phyloP scores from a whole-genome alignment of 805 yeast genomes.

The Pichia pseudocactophila region DNA sequence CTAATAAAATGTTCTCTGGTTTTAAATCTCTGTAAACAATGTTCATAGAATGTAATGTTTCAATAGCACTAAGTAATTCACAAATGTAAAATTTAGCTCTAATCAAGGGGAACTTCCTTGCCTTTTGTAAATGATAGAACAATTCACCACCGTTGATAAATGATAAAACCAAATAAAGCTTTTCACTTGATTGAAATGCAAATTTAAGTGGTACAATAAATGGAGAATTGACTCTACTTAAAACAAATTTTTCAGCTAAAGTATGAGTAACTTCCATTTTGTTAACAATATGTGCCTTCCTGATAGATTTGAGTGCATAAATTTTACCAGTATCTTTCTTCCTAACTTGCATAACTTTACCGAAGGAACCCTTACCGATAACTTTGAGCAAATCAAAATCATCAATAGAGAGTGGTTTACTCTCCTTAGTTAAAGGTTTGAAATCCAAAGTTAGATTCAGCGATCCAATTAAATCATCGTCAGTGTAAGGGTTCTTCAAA shows the following conservation, averaged over 20 bases:
- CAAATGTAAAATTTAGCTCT: slow-evolving; percentile 92
- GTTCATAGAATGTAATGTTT: slow-evolving; percentile 81
- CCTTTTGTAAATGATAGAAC: slow-evolving; percentile 87
- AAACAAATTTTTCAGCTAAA: slow-evolving; percentile 88
- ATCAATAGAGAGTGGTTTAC: slow-evolving; percentile 65
- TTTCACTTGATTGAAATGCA: slow-evolving; percentile 95
- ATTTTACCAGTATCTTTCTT: slow-evolving; percentile 92
- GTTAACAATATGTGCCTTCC: slow-evolving; percentile 91
- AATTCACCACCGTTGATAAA: slow-evolving; percentile 96
- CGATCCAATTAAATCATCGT: slow-evolving; percentile 24
- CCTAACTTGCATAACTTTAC: slow-evolving; percentile 97
- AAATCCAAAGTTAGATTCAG: slow-evolving; percentile 34
- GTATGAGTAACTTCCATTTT: slow-evolving; percentile 95
- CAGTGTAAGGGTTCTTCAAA: slow-evolving; percentile 26
- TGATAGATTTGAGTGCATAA: slow-evolving; percentile 86
- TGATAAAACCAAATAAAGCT: slow-evolving; percentile 79
- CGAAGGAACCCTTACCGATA: slow-evolving; percentile 96
- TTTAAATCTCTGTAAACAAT: slow-evolving; percentile 93
- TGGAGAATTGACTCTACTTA: slow-evolving; percentile 88
- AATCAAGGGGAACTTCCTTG: slow-evolving; percentile 80
- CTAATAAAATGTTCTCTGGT: slow-evolving; percentile 90
- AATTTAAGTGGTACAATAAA: slow-evolving; percentile 94
- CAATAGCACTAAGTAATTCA: slow-evolving; percentile 86
- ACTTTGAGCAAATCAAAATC: slow-evolving; percentile 92
- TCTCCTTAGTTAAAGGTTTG: slow-evolving; percentile 27